These are phyloP conservation scores for Candida chilensis DNA, from an alignment of 805 yeast species.

Conservation along the genomic window DNA sequence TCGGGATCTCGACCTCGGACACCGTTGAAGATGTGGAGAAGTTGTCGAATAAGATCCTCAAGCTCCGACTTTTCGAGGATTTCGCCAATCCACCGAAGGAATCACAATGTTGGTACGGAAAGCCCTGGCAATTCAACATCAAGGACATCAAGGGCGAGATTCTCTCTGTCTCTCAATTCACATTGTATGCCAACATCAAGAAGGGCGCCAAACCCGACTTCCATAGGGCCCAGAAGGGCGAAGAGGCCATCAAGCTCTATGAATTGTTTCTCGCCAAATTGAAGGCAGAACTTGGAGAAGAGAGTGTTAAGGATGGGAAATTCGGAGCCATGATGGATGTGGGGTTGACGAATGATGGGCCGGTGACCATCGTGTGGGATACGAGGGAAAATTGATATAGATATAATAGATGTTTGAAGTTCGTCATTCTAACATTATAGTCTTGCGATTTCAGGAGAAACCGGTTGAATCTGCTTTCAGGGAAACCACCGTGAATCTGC, in stretches of 20 bases:
- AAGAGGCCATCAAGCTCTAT: conserved; percentile 39
- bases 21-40: conserved; percentile 64
- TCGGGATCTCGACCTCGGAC: conserved; percentile 79
- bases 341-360: conserved; percentile 81
- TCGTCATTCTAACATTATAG: not conserved
- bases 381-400: conserved; percentile 31
- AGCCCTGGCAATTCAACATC: conserved; percentile 70
- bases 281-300: conserved; percentile 44
- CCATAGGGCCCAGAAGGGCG: conserved; percentile 85
- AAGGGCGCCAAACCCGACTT: conserved; percentile 96
- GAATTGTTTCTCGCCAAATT: conserved; percentile 41
- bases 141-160: conserved; percentile 64
- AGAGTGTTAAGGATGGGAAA: conserved; percentile 73
- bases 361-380: conserved; percentile 80
- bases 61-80: conserved; percentile 68
- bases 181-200: conserved; percentile 73
- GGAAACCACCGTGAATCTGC: too few relatives aligned
- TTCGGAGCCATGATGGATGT: conserved; percentile 99
- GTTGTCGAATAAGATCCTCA: conserved; percentile 56
- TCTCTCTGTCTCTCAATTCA: conserved; percentile 87
- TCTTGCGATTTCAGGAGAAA: too few relatives aligned
- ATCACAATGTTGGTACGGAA: conserved; percentile 34
- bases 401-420: not conserved
- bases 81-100: conserved; percentile 33
- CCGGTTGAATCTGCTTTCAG: too few relatives aligned